Evolutionary conservation across 164 flowering plant species (phyloP).

Genomic region (Annona cherimola): DNA sequence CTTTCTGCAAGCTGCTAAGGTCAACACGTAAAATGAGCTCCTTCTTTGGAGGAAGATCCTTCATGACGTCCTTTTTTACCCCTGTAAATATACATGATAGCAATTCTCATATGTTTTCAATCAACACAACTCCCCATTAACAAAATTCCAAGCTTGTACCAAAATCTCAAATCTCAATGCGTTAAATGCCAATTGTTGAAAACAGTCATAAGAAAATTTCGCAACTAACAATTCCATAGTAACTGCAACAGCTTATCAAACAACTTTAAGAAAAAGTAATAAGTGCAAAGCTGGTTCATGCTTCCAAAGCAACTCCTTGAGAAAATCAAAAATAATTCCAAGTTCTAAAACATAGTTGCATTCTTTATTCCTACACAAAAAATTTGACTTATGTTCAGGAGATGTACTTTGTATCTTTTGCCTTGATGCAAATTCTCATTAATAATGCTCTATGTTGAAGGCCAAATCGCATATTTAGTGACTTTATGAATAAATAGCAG

Average conservation of each 20-base stretch:
- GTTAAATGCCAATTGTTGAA: neutral
- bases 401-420: too few relatives aligned
- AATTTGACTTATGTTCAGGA: too few relatives aligned
- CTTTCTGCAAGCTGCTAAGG: constrained; percentile 87
- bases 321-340: neutral
- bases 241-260: neutral
- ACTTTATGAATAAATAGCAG: neutral
- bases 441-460: too few relatives aligned
- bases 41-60: constrained; percentile 93
- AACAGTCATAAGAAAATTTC: too few relatives aligned
- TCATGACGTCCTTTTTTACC: constrained; percentile 97
- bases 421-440: too few relatives aligned
- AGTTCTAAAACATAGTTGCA: neutral
- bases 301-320: neutral
- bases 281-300: neutral
- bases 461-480: too few relatives aligned
- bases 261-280: neutral
- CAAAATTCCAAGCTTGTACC: neutral
- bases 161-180: neutral
- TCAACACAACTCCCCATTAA: neutral
- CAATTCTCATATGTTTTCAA: neutral
- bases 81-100: constrained; percentile 40
- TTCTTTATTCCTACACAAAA: neutral
- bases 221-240: neutral
- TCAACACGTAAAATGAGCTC: constrained; percentile 97